Evolutionary conservation across 2,329 filamentous ascomycete genomes (phyloP), one percentile per base, ranked within the genome.

Genomic region (Grosmannia serpens): DNA sequence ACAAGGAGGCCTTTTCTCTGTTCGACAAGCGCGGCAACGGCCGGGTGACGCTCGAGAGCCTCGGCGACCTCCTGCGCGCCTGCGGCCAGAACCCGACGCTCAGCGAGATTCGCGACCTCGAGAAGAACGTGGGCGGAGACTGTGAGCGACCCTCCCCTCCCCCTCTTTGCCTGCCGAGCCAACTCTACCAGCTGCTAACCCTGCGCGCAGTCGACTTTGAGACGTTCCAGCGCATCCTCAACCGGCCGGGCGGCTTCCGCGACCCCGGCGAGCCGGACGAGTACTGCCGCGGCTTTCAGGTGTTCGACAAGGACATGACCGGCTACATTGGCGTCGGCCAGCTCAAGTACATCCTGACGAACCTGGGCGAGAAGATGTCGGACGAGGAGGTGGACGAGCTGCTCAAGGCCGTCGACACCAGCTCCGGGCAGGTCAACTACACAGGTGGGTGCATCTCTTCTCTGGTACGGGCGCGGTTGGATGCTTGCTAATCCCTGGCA

Each of bases 1-100:
- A 97, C 89, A 97, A 97, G 82, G 94, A 99, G 86, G 94, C 94
- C 67, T 99, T 99, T 77, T 91, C 91, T 69, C 88, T 99, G 73
- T 99, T 97, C 81, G 94, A 99, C 82, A 97, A 96, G 86, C 92
- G 94, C 74, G 94, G 94, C 71, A 95, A 89, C 71, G 91, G 92
- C 70, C 91, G 91, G 67, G 94, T 97, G 66, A 76, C 88, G 47
- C 80, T 91, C 72, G 88, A 92, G 65, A 87, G 86, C 64, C 84
- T 99, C 59, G 94, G 94, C 66, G 94, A 99, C 73, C 83, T 99
- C 61, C 85, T 99, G 65, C 88, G 94, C 71, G 94, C 94, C 58
- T 99, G 94, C 72, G 94, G 94, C 53, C 94, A 99, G 79, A 99
- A 99, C 77, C 94, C 94, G 51, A 99, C 94, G 11, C 80, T 97